Conservation (phyloP, 345 rosid genomes). For the Bruguiera gymnorhiza region DNA sequence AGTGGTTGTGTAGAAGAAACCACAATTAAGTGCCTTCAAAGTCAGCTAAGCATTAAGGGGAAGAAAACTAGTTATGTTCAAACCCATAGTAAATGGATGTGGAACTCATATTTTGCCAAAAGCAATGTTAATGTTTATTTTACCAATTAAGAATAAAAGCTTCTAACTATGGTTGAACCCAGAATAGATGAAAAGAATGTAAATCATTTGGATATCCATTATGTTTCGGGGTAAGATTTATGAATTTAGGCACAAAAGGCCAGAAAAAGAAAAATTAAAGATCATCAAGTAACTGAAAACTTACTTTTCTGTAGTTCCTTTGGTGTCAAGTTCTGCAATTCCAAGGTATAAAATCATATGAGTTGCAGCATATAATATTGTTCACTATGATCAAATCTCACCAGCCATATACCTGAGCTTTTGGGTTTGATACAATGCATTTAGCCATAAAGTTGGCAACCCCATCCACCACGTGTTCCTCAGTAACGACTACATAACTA, state of each 20-base stretch:
- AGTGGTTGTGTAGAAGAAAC: too few relatives aligned
- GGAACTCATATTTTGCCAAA: too few relatives aligned
- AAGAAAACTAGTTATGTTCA: too few relatives aligned
- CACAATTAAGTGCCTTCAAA: too few relatives aligned
- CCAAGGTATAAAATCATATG: constrained; percentile 18
- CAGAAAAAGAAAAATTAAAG: neutral
- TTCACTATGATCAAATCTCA: neutral
- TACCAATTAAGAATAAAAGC: neutral
- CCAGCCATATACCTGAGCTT: constrained; percentile 49
- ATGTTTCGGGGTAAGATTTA: neutral
- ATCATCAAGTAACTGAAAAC: constrained; percentile 20
- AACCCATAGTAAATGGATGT: too few relatives aligned
- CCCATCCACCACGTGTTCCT: constrained; percentile 86
- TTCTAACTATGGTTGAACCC: neutral
- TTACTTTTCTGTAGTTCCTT: constrained; percentile 81
- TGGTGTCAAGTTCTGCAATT: constrained; percentile 71
- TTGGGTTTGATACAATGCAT: constrained; percentile 78
- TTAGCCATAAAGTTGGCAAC: constrained; percentile 93
- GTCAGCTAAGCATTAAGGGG: too few relatives aligned
- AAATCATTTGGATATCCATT: neutral
- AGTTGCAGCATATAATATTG: constrained; percentile 4
- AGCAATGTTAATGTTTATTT: too few relatives aligned
- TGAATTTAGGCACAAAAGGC: neutral
- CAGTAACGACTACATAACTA: constrained; percentile 61
- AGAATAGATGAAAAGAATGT: neutral